Evolutionary conservation across 2,329 filamentous ascomycete species (phyloP).

Genomic region (Mariannaea elegans): DNA sequence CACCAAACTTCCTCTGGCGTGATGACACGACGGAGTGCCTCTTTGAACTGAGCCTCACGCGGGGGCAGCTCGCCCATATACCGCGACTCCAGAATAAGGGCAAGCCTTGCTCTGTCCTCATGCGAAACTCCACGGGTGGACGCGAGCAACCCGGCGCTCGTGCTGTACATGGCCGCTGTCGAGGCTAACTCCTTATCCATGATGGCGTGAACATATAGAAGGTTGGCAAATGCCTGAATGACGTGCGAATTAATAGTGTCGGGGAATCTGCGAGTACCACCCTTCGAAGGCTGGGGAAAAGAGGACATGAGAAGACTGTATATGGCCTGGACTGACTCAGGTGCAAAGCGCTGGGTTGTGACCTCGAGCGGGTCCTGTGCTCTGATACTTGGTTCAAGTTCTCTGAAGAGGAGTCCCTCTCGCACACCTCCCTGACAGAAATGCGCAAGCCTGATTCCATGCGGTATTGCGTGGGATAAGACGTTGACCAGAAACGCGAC

Average conservation of each 20-base stretch:
- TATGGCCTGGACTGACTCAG: conserved; percentile 56
- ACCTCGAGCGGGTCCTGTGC: conserved; percentile 66
- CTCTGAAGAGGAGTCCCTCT: conserved; percentile 71
- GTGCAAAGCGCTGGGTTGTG: conserved; percentile 63
- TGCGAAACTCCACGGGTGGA: conserved; percentile 70
- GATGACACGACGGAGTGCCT: conserved; percentile 61
- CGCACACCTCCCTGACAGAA: conserved; percentile 78
- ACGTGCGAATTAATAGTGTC: conserved; percentile 55
- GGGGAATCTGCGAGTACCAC: conserved; percentile 42
- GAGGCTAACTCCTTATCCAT: conserved; percentile 64
- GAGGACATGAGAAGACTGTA: conserved; percentile 56
- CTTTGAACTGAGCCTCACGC: conserved; percentile 63
- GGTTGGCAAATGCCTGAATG: conserved; percentile 65
- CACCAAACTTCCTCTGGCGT: conserved; percentile 68
- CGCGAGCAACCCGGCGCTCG: conserved; percentile 69
- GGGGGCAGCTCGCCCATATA: conserved; percentile 70
- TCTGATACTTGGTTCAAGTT: conserved; percentile 56
- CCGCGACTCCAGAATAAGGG: conserved; percentile 69
- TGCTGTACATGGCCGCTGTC: conserved; percentile 68
- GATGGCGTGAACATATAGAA: conserved; percentile 62
- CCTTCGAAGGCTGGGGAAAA: conserved; percentile 50
- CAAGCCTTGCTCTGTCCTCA: conserved; percentile 66
- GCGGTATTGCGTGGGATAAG: conserved; percentile 66
- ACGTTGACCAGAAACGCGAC: conserved; percentile 73
- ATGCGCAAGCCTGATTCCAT: conserved; percentile 64